Conservation (phyloP, 148 eudicot species). For the Gaultheria prostrata region DNA sequence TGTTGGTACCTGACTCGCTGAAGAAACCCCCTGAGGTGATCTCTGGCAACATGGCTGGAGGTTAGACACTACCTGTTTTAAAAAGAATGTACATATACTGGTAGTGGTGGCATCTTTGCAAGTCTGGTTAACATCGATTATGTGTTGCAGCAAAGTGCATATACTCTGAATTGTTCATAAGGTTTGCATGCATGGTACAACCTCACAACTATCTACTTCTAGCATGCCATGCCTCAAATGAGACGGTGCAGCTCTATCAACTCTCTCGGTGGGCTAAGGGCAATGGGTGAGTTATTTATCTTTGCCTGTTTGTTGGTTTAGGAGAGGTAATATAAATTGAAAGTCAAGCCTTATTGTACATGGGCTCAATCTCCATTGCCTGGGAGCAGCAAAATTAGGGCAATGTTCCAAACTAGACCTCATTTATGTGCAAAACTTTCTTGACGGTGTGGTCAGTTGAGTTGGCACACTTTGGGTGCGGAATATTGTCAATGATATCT, state of each 20-base stretch:
- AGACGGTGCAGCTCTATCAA: conserved; percentile 86
- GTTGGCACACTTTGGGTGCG: too few species aligned
- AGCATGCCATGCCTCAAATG: conserved; percentile 90
- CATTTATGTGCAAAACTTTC: not conserved
- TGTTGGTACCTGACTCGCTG: conserved; percentile 19
- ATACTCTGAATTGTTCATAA: conserved; percentile 84
- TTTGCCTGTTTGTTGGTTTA: not conserved
- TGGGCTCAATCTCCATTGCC: not conserved
- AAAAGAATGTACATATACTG: not conserved
- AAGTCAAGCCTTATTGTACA: not conserved
- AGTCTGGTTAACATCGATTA: conserved; percentile 14
- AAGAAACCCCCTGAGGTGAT: conserved; percentile 89
- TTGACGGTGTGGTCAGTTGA: not conserved
- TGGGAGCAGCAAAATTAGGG: too few species aligned
- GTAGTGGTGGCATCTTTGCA: not conserved
- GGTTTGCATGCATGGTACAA: conserved; percentile 97
- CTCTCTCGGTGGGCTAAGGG: conserved; percentile 87
- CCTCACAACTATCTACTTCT: conserved; percentile 89
- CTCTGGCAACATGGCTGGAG: conserved; percentile 39
- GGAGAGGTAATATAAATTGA: not conserved
- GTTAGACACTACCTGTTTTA: conserved; percentile 25
- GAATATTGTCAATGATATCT: too few species aligned
- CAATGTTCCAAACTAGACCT: not conserved
- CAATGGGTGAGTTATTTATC: conserved; percentile 52
- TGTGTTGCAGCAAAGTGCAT: conserved; percentile 73